These are phyloP conservation scores for Ganoderma meredithae DNA, from an alignment of 1,284 basidiomycete species.

Conservation along the genomic window DNA sequence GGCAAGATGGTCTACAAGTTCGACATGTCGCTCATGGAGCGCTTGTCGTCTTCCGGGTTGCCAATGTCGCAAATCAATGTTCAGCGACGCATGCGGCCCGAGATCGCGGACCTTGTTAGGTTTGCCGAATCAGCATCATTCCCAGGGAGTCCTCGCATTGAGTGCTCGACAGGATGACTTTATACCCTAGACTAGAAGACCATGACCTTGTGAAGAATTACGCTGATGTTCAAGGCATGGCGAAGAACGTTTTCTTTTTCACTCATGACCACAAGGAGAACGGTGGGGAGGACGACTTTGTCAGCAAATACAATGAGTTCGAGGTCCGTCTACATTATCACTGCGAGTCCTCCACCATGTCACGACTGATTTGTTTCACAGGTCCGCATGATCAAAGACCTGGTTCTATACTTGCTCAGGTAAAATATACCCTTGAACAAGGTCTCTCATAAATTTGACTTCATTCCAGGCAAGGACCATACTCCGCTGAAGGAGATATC, in stretches of 20 bases:
- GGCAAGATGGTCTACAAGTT: conserved; percentile 50
- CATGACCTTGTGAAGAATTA: conserved; percentile 58
- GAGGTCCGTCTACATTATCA: conserved; percentile 54
- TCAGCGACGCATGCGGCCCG: conserved; percentile 54
- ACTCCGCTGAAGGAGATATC: conserved; percentile 60
- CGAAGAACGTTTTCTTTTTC: conserved; percentile 66
- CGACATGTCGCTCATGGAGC: conserved; percentile 57
- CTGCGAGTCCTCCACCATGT: not conserved
- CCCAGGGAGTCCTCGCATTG: not conserved
- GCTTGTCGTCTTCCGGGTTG: conserved; percentile 46
- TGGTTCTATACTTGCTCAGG: conserved; percentile 72
- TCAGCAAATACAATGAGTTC: conserved; percentile 68
- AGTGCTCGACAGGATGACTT: conserved; percentile 52
- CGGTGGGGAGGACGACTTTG: conserved; percentile 61
- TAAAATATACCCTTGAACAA: conserved; percentile 9
- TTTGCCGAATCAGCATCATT: conserved; percentile 16
- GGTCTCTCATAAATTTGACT: not conserved
- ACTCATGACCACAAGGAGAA: conserved; percentile 63
- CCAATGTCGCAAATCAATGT: conserved; percentile 51
- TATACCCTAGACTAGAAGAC: conserved; percentile 67
- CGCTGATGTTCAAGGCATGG: conserved; percentile 62
- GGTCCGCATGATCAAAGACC: conserved; percentile 75
- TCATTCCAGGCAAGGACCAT: conserved; percentile 42
- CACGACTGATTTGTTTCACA: not conserved
- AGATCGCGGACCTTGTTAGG: conserved; percentile 50